These are phyloP conservation scores for Venturiaceae sp. DNA, from an alignment of 2,329 filamentous ascomycete species.

Conservation along the genomic window DNA sequence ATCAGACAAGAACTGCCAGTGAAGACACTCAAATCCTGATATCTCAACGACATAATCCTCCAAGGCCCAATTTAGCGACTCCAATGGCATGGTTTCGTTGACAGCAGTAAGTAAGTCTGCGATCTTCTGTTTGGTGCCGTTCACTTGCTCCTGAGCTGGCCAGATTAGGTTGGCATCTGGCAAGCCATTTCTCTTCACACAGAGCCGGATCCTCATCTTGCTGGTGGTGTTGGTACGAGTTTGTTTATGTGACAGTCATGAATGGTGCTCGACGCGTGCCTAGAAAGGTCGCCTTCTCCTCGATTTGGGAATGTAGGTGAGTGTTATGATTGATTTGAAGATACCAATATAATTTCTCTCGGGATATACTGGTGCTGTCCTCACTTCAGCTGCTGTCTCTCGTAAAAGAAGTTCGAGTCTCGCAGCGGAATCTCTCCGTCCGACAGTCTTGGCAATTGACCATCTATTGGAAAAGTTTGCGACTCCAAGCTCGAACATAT, in stretches of 20 bases:
- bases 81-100: conserved; percentile 73
- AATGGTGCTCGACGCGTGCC: too few relatives aligned
- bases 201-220: conserved; percentile 25
- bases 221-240: conserved; percentile 7
- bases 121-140: conserved; percentile 45
- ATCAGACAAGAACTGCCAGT: conserved; percentile 63
- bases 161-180: conserved; percentile 26
- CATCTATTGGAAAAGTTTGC: conserved; percentile 6
- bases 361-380: too few relatives aligned
- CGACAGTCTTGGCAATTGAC: too few relatives aligned
- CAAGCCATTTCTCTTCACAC: conserved; percentile 25
- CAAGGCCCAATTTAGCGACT: conserved; percentile 71
- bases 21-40: conserved; percentile 71
- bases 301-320: neutral
- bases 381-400: too few relatives aligned
- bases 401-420: neutral
- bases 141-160: conserved; percentile 23
- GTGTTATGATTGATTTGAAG: neutral
- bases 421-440: neutral
- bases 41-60: conserved; percentile 87
- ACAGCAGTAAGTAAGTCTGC: conserved; percentile 54
- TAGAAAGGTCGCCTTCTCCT: too few relatives aligned
- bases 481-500: neutral
- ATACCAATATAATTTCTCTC: too few relatives aligned
- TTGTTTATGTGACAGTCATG: neutral